phyloP scores from a whole-genome alignment of 129 eudicot species.

The Glebionis coronaria region DNA sequence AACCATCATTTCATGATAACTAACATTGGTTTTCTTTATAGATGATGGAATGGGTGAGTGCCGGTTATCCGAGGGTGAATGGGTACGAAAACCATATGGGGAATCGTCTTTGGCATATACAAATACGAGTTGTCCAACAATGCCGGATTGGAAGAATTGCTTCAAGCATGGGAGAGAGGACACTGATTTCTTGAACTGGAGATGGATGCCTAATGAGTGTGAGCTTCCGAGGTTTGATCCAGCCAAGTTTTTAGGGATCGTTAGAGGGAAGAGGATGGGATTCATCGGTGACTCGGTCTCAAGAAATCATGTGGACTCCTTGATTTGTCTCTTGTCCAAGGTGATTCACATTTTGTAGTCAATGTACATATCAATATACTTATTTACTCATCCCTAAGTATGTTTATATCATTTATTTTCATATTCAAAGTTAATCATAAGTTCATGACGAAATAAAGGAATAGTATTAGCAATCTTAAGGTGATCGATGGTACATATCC shows the following conservation, averaged over 20 bases:
- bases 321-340: slow-evolving; percentile 42
- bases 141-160: slow-evolving; percentile 30
- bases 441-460: no score
- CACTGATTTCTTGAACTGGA: slow-evolving; percentile 60
- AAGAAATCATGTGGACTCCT: slow-evolving; percentile 74
- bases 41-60: slow-evolving; percentile 6
- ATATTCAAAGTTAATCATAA: no score
- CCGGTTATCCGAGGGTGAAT: slow-evolving; percentile 40
- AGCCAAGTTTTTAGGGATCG: slow-evolving; percentile 42
- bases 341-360: not conserved
- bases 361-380: no score
- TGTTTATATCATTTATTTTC: no score
- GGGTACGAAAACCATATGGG: slow-evolving; percentile 33
- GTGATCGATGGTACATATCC: no score
- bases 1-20: not conserved
- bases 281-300: slow-evolving; percentile 86
- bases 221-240: slow-evolving; percentile 54
- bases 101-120: slow-evolving; percentile 26
- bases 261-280: slow-evolving; percentile 57
- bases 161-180: not conserved
- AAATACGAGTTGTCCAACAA: slow-evolving; percentile 37
- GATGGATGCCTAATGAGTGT: slow-evolving; percentile 77
- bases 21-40: not conserved
- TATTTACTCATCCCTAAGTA: no score
- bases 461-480: no score